A percentile compares a stretch with the other conserved stretches of the same genome.
These are phyloP conservation scores for Dacryopinax spathularia DNA, from an alignment of 768 basidiomycete species.

Conservation along the genomic window DNA sequence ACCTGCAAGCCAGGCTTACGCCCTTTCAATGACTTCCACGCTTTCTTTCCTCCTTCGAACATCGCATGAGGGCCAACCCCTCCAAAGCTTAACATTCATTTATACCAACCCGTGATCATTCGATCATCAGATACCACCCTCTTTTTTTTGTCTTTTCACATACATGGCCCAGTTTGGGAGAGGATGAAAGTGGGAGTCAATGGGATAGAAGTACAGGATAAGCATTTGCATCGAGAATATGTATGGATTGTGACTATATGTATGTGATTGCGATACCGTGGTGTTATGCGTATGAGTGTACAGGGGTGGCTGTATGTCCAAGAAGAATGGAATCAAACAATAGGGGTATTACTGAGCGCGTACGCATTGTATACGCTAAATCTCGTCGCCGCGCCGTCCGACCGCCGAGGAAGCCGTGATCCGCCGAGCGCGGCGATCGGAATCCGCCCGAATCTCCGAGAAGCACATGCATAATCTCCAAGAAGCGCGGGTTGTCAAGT, in stretches of 20 bases:
- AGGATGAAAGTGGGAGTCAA: constrained; percentile 12
- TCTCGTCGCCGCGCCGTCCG: too few species aligned
- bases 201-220: constrained; percentile 12
- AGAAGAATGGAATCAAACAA: background rate
- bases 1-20: too few species aligned
- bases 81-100: background rate
- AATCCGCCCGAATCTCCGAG: too few species aligned
- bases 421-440: too few species aligned
- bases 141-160: background rate
- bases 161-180: background rate
- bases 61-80: background rate
- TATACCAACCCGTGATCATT: background rate
- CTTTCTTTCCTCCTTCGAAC: constrained; percentile 9
- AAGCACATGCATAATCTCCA: background rate
- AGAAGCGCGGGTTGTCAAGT: too few species aligned
- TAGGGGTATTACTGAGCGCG: too few species aligned
- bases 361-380: too few species aligned
- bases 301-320: background rate
- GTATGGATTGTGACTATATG: background rate
- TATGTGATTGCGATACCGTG: background rate
- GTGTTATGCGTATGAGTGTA: background rate
- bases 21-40: too few species aligned
- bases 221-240: constrained; percentile 5
- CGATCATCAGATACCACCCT: background rate
- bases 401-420: too few species aligned